Evolutionary conservation across 2,329 filamentous ascomycete species (phyloP), one percentile per base, ranked within the genome.

Genomic region (Clonostachys solani): DNA sequence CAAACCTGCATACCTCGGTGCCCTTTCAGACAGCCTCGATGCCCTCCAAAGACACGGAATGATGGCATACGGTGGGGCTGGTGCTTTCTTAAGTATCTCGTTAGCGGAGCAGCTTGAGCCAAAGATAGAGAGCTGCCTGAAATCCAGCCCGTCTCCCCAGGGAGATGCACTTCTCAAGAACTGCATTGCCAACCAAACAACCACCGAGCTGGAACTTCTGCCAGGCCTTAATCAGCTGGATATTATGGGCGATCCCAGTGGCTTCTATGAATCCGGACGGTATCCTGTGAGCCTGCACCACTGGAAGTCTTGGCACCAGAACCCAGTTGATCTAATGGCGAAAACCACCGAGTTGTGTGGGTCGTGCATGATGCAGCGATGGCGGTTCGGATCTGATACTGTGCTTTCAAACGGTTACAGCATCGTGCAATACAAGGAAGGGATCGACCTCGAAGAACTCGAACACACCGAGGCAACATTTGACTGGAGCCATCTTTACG

Each of bases 51-150:
- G 63, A 12, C 82, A 77, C 56, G 81, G 81, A 2, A 68, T 75
- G 53, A 81, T 83, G 72, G 81, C 77, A 13, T 84, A 75, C 50
- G 81, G 81, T 47, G 81, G 81, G 50, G 81, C 76, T 4, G 81
- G 81, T 47, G 67, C 79, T 48, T 84, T 83, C 58, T 56, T 84
- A 13, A 81, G 75, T 35, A 61, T 74, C 9, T 72, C 79, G 3
- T 68, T 84, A 2, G 65, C 78, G 16, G 57, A 60, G 19, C 62
- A 76, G 48, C 58, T 84, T 1, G 67, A 69, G 35, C 66, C 67
- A 3, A 63, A 75, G 36, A 69, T 76, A 19, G 69, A 75, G 15
- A 58, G 64, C 23, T 84, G 81, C 52, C 64, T 80, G 18, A n/a
- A 17, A 12, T 29, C 44, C 42, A 35, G 23, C n/a, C 67, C 67